phyloP scores from a whole-genome alignment of 371 early-diverging fungal genomes.

The Lichtheimia corymbifera region DNA sequence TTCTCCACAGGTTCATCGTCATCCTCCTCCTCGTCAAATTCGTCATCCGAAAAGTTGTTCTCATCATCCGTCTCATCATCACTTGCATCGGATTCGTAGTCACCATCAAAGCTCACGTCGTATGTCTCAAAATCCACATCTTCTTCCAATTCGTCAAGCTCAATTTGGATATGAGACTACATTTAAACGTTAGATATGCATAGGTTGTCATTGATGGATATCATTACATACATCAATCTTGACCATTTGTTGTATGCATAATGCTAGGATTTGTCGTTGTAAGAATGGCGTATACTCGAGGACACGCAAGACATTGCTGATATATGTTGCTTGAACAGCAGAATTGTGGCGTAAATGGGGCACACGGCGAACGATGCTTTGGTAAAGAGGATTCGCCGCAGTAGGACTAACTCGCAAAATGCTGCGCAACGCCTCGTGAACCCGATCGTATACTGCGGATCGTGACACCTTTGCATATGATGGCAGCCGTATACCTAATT shows the following conservation, averaged over 20 bases:
- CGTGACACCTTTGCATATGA: slow-evolving; percentile 28
- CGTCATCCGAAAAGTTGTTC: slow-evolving; percentile 20
- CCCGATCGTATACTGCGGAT: slow-evolving; percentile 52
- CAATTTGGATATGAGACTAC: slow-evolving; percentile 82
- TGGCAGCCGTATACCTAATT: background rate
- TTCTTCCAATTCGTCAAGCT: slow-evolving; percentile 88
- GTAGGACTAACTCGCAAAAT: slow-evolving; percentile 81
- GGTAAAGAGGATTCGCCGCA: slow-evolving; percentile 66
- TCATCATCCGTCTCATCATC: slow-evolving; percentile 35
- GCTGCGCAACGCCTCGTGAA: slow-evolving; percentile 68
- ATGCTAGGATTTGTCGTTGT: slow-evolving; percentile 70
- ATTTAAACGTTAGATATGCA: background rate
- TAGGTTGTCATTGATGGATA: background rate
- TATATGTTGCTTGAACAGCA: slow-evolving; percentile 68
- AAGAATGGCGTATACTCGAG: slow-evolving; percentile 78
- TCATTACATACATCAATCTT: slow-evolving; percentile 78
- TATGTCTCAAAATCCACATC: slow-evolving; percentile 57
- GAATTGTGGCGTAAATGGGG: slow-evolving; percentile 78
- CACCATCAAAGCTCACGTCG: slow-evolving; percentile 40
- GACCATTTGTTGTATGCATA: slow-evolving; percentile 79
- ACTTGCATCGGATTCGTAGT: slow-evolving; percentile 46
- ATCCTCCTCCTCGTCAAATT: slow-evolving; percentile 32
- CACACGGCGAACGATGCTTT: slow-evolving; percentile 66
- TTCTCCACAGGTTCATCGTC: slow-evolving; percentile 29
- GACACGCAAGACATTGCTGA: slow-evolving; percentile 74